phyloP scores from a whole-genome alignment of 495 filamentous ascomycete genomes.

The Aeminium ludgeri region DNA sequence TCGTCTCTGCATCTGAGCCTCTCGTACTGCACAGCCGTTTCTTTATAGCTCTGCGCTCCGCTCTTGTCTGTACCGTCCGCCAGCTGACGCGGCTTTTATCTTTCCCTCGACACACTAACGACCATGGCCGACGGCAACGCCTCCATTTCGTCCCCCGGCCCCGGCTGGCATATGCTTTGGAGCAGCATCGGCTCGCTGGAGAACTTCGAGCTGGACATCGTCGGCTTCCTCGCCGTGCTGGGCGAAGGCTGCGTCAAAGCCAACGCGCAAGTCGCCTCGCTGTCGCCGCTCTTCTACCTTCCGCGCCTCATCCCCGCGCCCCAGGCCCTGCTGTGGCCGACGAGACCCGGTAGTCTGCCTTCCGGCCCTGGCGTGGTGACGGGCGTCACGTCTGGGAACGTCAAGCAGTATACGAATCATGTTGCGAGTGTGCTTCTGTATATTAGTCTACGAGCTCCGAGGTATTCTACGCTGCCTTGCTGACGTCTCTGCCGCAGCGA shows the following conservation, averaged over 20 bases:
- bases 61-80: too few species aligned
- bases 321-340: constrained; percentile 23
- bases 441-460: constrained; percentile 6
- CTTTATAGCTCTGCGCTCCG: too few species aligned
- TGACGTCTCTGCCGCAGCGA: background rate
- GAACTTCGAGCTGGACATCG: constrained; percentile 26
- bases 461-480: background rate
- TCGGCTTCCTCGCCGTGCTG: constrained; percentile 28
- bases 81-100: too few species aligned
- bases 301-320: constrained; percentile 27
- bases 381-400: constrained; percentile 23
- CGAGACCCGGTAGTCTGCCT: constrained; percentile 19
- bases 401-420: constrained; percentile 21
- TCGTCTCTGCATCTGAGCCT: too few species aligned
- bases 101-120: too few species aligned
- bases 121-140: constrained; percentile 9
- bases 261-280: constrained; percentile 26
- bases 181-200: constrained; percentile 2
- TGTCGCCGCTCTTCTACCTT: constrained; percentile 25
- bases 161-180: constrained; percentile 14
- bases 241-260: constrained; percentile 27
- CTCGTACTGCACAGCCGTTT: too few species aligned
- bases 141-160: constrained; percentile 7
- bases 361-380: constrained; percentile 18
- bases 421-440: constrained; percentile 26